phyloP scores from a whole-genome alignment of 176 grass and related monocot genomes.

The Ananas comosus region DNA sequence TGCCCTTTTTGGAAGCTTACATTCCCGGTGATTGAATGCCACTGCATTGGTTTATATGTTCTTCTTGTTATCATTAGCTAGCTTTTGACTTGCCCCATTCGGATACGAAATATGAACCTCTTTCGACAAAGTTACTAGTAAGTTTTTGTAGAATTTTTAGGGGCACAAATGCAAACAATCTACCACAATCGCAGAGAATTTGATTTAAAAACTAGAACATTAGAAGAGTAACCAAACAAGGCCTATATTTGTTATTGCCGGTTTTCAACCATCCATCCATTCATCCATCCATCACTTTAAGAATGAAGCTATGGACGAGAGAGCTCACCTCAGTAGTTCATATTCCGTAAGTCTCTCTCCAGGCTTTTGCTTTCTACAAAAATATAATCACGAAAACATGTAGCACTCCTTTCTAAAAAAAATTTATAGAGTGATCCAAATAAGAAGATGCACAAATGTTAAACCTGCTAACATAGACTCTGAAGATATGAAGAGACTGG shows the following conservation, averaged over 20 bases:
- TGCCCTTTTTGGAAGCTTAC: too few relatives aligned
- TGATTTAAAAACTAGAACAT: too few relatives aligned
- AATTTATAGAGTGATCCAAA: not conserved
- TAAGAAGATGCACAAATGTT: not conserved
- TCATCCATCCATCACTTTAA: not conserved
- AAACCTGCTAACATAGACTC: conserved; percentile 57
- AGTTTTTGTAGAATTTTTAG: too few relatives aligned
- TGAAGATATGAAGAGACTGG: conserved; percentile 70
- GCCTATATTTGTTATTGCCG: too few relatives aligned
- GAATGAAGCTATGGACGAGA: conserved; percentile 1
- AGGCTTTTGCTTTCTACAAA: conserved; percentile 15
- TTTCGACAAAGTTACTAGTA: too few relatives aligned
- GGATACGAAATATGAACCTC: not conserved
- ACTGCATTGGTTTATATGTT: too few relatives aligned
- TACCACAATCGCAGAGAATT: too few relatives aligned
- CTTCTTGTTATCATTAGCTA: too few relatives aligned
- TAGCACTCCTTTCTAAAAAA: conserved; percentile 1
- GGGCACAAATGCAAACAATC: too few relatives aligned
- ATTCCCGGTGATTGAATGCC: too few relatives aligned
- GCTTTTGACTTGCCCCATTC: too few relatives aligned
- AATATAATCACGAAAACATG: conserved; percentile 9
- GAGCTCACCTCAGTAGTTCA: conserved; percentile 65
- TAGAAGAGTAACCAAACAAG: not conserved
- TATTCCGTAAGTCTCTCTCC: conserved; percentile 33
- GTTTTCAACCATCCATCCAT: too few relatives aligned